Conservation (phyloP, 169 alveolate species). For the Cryptosporidium ryanae region DNA sequence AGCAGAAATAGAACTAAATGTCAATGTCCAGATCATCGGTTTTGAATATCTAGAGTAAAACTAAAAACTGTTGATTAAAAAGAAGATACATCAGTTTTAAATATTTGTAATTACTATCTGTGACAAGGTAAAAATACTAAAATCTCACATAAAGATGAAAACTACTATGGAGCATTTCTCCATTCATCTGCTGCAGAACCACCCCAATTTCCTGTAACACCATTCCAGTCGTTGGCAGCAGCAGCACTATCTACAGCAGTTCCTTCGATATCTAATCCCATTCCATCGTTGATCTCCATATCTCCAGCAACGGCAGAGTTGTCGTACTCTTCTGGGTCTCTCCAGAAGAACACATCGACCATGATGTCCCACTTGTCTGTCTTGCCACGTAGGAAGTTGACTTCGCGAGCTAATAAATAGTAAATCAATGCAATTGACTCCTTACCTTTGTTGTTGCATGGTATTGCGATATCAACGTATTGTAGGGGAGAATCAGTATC, state of each 20-base stretch:
- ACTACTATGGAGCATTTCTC: slow-evolving; percentile 72
- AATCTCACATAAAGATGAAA: slow-evolving; percentile 1
- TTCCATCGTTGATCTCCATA: slow-evolving; percentile 97
- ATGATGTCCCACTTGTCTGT: slow-evolving; percentile 91
- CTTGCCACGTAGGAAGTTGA: slow-evolving; percentile 93
- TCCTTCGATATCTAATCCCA: slow-evolving; percentile 84
- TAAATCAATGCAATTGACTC: slow-evolving; percentile 97
- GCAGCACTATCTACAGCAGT: slow-evolving; percentile 64
- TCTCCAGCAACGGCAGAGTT: slow-evolving; percentile 87
- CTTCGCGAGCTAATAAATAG: slow-evolving; percentile 99
- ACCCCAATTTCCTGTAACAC: slow-evolving; percentile 71
- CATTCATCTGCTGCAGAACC: slow-evolving; percentile 72
- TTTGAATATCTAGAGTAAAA: no score
- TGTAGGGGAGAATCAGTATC: slow-evolving; percentile 98
- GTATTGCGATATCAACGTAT: slow-evolving; percentile 98
- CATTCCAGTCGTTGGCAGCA: slow-evolving; percentile 73
- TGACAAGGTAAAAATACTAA: no score
- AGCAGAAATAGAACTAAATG: no score
- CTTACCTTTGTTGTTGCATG: slow-evolving; percentile 97
- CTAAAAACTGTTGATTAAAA: no score
- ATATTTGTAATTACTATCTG: no score
- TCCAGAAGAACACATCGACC: slow-evolving; percentile 95
- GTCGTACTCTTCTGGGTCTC: slow-evolving; percentile 92
- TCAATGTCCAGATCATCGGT: no score
- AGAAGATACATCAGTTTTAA: no score